Conservation (phyloP, 257 asterid species). For the Solanum corneliomulleri region DNA sequence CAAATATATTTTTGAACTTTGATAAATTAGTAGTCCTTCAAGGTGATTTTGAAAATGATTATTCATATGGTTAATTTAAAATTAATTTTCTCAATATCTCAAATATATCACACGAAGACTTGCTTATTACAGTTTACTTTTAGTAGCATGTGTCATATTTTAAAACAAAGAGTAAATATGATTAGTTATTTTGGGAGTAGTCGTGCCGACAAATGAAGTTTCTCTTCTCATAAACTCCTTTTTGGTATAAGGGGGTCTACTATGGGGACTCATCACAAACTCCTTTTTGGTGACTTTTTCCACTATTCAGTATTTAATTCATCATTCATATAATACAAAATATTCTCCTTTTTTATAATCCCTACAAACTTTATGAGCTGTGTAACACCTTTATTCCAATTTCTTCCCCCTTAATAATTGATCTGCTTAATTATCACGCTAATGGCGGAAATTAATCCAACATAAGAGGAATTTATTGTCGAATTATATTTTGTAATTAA, state of each 20-base stretch:
- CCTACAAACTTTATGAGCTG: neutral
- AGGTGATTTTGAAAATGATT: too few species aligned
- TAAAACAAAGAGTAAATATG: neutral
- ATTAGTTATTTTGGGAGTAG: neutral
- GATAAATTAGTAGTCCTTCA: too few species aligned
- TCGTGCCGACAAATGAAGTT: neutral
- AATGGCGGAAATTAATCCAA: neutral
- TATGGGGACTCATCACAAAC: neutral
- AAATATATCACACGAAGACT: too few species aligned
- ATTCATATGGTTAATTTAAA: fast-evolving
- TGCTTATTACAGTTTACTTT: too few species aligned
- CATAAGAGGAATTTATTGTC: neutral
- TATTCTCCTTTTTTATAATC: neutral
- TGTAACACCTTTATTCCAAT: neutral
- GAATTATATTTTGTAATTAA: neutral
- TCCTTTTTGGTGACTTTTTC: neutral
- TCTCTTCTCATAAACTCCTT: neutral
- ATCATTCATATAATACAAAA: neutral
- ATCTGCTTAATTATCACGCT: neutral
- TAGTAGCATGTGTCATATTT: too few species aligned
- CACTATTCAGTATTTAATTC: neutral
- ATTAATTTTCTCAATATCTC: fast-evolving
- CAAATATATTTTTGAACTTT: too few species aligned
- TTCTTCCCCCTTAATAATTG: neutral
- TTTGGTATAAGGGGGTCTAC: neutral